Conservation (phyloP, 1,284 basidiomycete genomes). For the Tilletiopsis washingtonensis region DNA sequence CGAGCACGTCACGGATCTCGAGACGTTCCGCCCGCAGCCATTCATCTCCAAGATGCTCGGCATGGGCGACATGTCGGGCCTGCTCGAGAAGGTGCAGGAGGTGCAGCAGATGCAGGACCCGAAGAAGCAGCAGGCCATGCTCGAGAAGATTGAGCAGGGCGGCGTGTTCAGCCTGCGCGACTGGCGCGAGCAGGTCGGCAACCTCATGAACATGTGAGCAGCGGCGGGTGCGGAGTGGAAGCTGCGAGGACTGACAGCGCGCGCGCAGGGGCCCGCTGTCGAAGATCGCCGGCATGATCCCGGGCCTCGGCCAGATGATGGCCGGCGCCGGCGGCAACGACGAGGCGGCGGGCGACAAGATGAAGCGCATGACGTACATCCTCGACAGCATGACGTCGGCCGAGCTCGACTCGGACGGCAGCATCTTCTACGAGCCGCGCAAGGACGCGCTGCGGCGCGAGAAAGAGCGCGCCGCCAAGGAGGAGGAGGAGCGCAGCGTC, state of each 20-base stretch:
- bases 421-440: constrained; percentile 30
- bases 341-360: constrained; percentile 72
- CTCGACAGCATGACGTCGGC: constrained; percentile 91
- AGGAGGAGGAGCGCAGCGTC: constrained; percentile 17
- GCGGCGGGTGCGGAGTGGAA: no score
- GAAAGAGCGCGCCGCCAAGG: constrained; percentile 5
- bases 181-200: constrained; percentile 94
- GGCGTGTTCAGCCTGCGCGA: constrained; percentile 93
- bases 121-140: constrained; percentile 97
- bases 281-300: constrained; percentile 98
- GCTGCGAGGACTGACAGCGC: no score
- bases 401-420: constrained; percentile 93
- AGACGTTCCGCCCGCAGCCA: constrained; percentile 88
- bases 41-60: constrained; percentile 96
- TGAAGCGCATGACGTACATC: constrained; percentile 98
- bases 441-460: constrained; percentile 13
- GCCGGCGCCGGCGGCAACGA: constrained; percentile 60
- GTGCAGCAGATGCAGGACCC: constrained; percentile 48
- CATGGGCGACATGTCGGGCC: constrained; percentile 87
- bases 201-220: constrained; percentile 86
- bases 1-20: constrained; percentile 91
- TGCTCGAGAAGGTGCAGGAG: constrained; percentile 63
- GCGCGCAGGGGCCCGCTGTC: constrained; percentile 67
- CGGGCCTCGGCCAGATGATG: constrained; percentile 82
- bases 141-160: constrained; percentile 85